Evolutionary conservation across 257 asterid genomes (phyloP).

Genomic region (Lycium barbarum): DNA sequence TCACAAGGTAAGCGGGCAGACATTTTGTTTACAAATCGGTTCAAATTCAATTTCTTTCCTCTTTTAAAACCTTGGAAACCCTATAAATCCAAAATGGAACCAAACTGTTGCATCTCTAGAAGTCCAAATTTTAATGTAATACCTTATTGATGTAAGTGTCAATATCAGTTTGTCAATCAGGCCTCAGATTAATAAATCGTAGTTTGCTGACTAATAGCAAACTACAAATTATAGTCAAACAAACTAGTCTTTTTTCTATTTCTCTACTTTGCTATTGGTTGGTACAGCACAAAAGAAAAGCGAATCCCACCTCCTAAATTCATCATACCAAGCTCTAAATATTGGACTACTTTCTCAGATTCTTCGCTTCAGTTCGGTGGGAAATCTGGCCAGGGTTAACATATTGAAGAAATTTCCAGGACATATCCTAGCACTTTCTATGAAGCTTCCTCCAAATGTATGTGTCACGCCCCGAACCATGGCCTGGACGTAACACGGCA

Average conservation of each 20-base stretch:
- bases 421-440: too few species aligned
- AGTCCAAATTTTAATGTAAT: not conserved
- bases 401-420: too few species aligned
- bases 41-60: not conserved
- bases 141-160: not conserved
- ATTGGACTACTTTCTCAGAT: not conserved
- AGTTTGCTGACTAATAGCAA: not conserved
- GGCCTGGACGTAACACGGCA: too few species aligned
- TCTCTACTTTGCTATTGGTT: not conserved
- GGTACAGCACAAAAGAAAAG: not conserved
- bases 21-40: not conserved
- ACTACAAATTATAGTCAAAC: not conserved
- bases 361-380: not conserved
- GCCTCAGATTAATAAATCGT: not conserved
- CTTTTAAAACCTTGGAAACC: not conserved
- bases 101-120: not conserved
- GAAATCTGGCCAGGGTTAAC: not conserved
- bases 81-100: not conserved
- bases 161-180: not conserved
- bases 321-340: not conserved
- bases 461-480: too few species aligned
- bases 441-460: too few species aligned
- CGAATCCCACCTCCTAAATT: not conserved
- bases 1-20: not conserved
- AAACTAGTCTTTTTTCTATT: not conserved